Percentiles rank a stretch among this genome's conserved stretches.
Evolutionary conservation across 176 grass and related monocot genomes (phyloP).

Genomic region (Elaeis guineensis): DNA sequence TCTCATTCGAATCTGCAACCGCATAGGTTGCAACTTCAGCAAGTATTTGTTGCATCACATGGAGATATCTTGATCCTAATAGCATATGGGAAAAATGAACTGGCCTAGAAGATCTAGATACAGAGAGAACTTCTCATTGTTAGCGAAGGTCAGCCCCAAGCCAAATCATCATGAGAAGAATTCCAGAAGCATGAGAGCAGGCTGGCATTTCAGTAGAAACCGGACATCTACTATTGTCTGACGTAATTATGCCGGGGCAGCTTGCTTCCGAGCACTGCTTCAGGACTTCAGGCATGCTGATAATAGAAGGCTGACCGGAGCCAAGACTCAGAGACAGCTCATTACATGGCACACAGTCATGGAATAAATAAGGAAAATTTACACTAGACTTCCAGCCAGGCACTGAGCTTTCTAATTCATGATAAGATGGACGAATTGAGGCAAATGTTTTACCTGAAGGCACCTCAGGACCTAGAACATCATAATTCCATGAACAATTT

Average conservation of each 20-base stretch:
- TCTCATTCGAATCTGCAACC: slow-evolving; percentile 24
- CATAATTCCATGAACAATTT: slow-evolving; percentile 14
- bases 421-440: slow-evolving; percentile 16
- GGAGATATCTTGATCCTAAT: slow-evolving; percentile 51
- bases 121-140: neutral
- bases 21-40: slow-evolving; percentile 36
- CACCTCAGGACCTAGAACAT: neutral
- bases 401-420: slow-evolving; percentile 11
- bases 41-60: slow-evolving; percentile 47
- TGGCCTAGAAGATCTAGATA: slow-evolving; percentile 13
- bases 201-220: neutral
- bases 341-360: slow-evolving; percentile 25
- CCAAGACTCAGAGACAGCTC: slow-evolving; percentile 51
- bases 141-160: neutral
- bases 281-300: slow-evolving; percentile 18
- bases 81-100: slow-evolving; percentile 29
- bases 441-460: neutral
- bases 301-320: slow-evolving; percentile 21
- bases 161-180: slow-evolving; percentile 1
- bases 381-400: slow-evolving; percentile 18
- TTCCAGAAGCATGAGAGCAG: neutral
- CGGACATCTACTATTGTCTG: slow-evolving; percentile 3
- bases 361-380: slow-evolving; percentile 17
- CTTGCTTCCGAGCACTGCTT: slow-evolving; percentile 47
- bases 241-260: slow-evolving; percentile 40